Conservation (phyloP, 2,329 filamentous ascomycete species). For the Fusarium chaquense region DNA sequence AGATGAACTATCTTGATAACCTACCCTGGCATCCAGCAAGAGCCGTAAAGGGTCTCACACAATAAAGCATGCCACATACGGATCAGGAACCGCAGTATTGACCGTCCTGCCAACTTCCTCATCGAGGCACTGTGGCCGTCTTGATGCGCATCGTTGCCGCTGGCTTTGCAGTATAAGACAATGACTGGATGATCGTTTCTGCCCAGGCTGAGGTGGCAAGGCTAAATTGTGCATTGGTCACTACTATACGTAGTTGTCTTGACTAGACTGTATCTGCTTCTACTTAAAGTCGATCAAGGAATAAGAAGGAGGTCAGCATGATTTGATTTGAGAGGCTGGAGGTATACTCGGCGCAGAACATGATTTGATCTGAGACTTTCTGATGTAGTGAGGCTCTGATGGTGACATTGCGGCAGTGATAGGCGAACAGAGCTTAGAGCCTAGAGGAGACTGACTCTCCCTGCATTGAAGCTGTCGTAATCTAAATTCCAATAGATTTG, state of each 20-base stretch:
- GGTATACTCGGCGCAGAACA: neutral
- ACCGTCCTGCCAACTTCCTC: slow-evolving; percentile 37
- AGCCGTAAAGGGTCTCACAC: slow-evolving; percentile 24
- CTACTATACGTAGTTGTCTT: slow-evolving; percentile 1
- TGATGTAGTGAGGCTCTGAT: neutral
- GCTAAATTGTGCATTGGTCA: neutral
- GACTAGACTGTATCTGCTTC: slow-evolving; percentile 2
- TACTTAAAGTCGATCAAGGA: neutral
- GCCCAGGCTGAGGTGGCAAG: slow-evolving; percentile 2
- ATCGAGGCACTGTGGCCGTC: slow-evolving; percentile 38
- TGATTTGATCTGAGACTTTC: neutral
- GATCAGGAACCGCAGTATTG: slow-evolving; percentile 6
- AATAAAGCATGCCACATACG: neutral
- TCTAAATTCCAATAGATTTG: neutral
- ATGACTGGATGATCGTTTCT: neutral
- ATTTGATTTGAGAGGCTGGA: slow-evolving; percentile 20
- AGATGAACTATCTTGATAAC: slow-evolving; percentile 13
- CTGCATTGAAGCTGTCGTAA: neutral
- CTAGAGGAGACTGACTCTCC: neutral
- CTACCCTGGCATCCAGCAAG: slow-evolving; percentile 21
- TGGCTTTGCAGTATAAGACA: slow-evolving; percentile 5
- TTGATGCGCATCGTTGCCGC: slow-evolving; percentile 23
- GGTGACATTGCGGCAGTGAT: neutral
- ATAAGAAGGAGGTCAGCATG: slow-evolving; percentile 23
- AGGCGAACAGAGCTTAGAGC: neutral